Evolutionary conservation across 2,329 filamentous ascomycete species (phyloP), one percentile per base, ranked within the genome.

Genomic region (Penicillium sp.): DNA sequence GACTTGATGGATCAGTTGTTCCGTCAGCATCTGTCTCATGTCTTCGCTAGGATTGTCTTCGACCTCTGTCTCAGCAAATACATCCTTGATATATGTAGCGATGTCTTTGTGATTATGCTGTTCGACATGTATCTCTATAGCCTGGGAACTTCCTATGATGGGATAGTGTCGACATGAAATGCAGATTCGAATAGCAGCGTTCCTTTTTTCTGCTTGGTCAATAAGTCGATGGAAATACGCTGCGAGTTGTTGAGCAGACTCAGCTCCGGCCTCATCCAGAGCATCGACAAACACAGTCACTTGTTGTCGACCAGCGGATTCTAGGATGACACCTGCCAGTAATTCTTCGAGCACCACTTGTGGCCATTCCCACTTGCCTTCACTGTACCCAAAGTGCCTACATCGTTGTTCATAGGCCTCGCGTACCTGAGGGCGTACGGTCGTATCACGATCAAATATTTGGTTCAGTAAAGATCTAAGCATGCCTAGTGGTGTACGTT

Each of bases 121-220:
- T 29, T 59, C 50, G 15, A 59, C 48, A 6, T 12, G 1, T 27
- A 56, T 55, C 40, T 41, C 56, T 21, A 27, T 36, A 7, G 21
- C 27, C 20, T 9, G 29, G 34, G 27, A 18, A 29, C 26, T 53
- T 18, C 12, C 32, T 7, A 49, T 2, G 7, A 54, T 50, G 8
- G 54, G 56, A 46, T 56, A 59, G n/a, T 59, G 56, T 18, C 54
- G 56, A 29, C 54, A 57, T n/a, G 56, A 55, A 8, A 59, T 52
- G 4, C 54, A 59, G 2, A 55, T 49, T 24, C 37, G 30, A 32
- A 49, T 3, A 1, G 30, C 3, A 3, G n/a, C 12, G 2, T 18
- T 12, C 8, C 21, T 15, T 20, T 20, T 45, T 12, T 7, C 27
- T 0, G 50, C 50, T 2, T 15, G 32, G 9, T 44, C 21, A 42